A percentile compares a stretch with the other conserved stretches of the same genome.
phyloP scores from a whole-genome alignment of 441 rosid species.

The Erodium texanum region DNA sequence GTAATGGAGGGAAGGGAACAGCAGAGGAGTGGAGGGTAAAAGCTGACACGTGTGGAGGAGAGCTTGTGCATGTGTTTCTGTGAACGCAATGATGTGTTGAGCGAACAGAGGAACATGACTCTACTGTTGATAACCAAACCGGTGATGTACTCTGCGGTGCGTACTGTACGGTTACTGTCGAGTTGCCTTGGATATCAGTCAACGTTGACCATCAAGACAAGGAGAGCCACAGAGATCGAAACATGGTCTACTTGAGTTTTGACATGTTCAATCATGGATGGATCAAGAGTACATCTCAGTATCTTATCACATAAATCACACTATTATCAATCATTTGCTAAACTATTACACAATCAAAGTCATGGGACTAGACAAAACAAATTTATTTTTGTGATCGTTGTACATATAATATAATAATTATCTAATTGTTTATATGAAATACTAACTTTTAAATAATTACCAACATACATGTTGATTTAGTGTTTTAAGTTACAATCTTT shows the following conservation, averaged over 20 bases:
- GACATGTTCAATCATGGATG: too few relatives aligned
- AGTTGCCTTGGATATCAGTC: not conserved
- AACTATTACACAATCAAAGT: too few relatives aligned
- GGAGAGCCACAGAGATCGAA: not conserved
- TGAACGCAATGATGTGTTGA: slow-evolving; percentile 12
- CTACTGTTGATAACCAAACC: not conserved
- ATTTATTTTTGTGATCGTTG: too few relatives aligned
- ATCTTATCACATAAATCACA: too few relatives aligned
- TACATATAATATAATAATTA: too few relatives aligned
- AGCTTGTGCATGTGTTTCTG: slow-evolving; percentile 28
- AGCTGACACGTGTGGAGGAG: slow-evolving; percentile 13
- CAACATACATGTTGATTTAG: too few relatives aligned
- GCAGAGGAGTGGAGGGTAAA: slow-evolving; percentile 7
- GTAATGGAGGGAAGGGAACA: not conserved
- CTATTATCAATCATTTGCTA: too few relatives aligned
- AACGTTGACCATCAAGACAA: not conserved
- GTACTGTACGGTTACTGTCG: not conserved
- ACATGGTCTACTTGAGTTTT: not conserved
- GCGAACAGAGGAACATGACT: not conserved
- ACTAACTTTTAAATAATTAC: too few relatives aligned
- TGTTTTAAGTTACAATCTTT: too few relatives aligned
- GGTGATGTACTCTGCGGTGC: not conserved
- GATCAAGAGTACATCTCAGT: too few relatives aligned
- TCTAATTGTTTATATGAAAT: too few relatives aligned
- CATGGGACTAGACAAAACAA: too few relatives aligned